Conservation (phyloP, 2,329 filamentous ascomycete genomes). For the Fusarium sp. region DNA sequence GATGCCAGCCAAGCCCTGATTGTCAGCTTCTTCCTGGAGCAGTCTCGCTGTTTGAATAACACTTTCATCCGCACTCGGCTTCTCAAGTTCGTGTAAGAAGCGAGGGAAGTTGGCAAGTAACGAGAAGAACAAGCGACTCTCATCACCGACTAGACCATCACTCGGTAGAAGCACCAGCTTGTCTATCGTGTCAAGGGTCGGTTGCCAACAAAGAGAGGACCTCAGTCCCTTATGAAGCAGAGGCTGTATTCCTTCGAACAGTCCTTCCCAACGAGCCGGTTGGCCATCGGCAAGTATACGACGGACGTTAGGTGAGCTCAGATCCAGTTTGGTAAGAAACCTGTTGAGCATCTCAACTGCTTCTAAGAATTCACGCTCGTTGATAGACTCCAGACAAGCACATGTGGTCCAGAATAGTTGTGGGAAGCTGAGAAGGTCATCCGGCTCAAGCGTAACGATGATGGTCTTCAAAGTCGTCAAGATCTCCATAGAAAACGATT, state of each 20-base stretch:
- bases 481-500: constrained; percentile 98
- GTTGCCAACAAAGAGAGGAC: constrained; percentile 84
- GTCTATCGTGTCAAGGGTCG: constrained; percentile 82
- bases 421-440: constrained; percentile 88
- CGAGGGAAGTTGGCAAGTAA: constrained; percentile 92
- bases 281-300: constrained; percentile 80
- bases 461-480: constrained; percentile 93
- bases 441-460: constrained; percentile 83
- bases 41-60: constrained; percentile 75
- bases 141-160: constrained; percentile 84
- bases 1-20: constrained; percentile 76
- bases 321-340: constrained; percentile 85
- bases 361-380: constrained; percentile 94
- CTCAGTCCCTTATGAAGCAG: constrained; percentile 92
- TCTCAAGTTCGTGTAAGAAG: constrained; percentile 84
- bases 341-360: constrained; percentile 92
- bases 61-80: constrained; percentile 66
- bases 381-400: constrained; percentile 95
- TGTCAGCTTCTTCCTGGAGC: constrained; percentile 79
- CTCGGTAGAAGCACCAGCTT: constrained; percentile 83
- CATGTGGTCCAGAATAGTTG: constrained; percentile 99
- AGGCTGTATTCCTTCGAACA: constrained; percentile 87
- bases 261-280: constrained; percentile 88
- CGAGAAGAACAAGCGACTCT: constrained; percentile 85
- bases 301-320: constrained; percentile 77